Base-by-base conservation (phyloP, 1,139 yeast species). In the Magnusiomyces suaveolens region DNA sequence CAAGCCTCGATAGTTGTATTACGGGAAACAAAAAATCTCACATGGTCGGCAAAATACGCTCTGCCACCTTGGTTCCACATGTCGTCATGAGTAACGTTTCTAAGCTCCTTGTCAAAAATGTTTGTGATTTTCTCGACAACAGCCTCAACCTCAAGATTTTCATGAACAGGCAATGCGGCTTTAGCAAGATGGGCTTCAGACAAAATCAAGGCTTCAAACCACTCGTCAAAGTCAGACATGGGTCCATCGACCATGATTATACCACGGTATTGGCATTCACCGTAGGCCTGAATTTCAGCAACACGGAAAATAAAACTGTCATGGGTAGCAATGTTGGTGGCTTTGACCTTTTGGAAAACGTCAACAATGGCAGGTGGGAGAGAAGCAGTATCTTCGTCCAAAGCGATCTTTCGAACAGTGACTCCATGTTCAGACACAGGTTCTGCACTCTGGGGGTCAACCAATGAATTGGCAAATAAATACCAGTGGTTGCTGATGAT, bases 121-220 rank as follows among this genome's bases (percentile, higher is more conserved):
- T 47, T 16, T 2, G 29, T 36, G 23, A 36, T 20, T 16, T 36
- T 47, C 3, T 47, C 29, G 2, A 36, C 43, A 3, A 21, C 50
- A 21, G 43, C 12, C 10, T 47, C 50, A 14, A 21, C 21, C n/a
- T 47, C 43, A 6, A 3, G 32, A 2, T 33, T 47, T 6, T 41
- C 4, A 8, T 53, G 48, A 24, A 43, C 26, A 18, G 50, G 54
- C n/a, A n/a, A 16, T 8, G 23, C 33, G 12, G 48, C 20, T 21
- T 46, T 41, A 29, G 41, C 29, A 21, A 43, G 50, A 18, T 51
- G 53, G 25, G 52, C 38, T 18, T 48, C 32, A 16, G 39, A 46
- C 4, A 55, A 38, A 25, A 56, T 46, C n/a, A 53, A 50, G n/a
- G 54, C 54, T 48, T 53, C 56, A 52, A 56, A 56, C 58, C 58